Evolutionary conservation across 257 asterid genomes (phyloP).

Genomic region (Solanum gandarillasii): DNA sequence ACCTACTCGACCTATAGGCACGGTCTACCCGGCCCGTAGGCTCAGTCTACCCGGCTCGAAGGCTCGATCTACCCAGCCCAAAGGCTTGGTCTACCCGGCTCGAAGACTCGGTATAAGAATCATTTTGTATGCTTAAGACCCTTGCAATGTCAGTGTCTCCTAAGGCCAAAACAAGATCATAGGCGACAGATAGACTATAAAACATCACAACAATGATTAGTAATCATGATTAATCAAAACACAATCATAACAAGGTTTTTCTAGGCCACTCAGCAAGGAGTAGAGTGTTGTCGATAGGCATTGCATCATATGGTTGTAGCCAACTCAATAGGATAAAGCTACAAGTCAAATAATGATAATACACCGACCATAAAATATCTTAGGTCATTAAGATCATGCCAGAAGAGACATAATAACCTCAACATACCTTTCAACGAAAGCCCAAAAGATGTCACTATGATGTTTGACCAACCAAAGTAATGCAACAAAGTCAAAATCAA

Average conservation of each 20-base stretch:
- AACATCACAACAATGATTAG: not conserved
- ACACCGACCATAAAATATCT: not conserved
- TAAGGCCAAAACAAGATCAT: no score
- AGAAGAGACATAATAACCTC: not conserved
- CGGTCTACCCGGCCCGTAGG: no score
- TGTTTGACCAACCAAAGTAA: not conserved
- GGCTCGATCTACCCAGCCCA: no score
- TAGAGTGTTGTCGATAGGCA: no score
- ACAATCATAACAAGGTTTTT: not conserved
- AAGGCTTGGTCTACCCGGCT: no score
- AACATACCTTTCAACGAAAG: not conserved
- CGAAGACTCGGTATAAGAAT: no score
- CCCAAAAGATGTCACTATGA: not conserved
- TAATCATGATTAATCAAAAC: not conserved
- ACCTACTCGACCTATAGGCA: not conserved
- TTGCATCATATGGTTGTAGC: not conserved
- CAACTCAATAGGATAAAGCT: not conserved
- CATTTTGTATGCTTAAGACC: no score
- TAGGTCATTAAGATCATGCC: not conserved
- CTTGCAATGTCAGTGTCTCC: no score
- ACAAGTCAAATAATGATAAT: no score
- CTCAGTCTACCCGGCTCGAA: no score
- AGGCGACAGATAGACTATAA: no score
- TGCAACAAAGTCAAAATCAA: not conserved
- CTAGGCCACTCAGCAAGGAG: not conserved